Base-by-base conservation (phyloP, 352 stramenopile species). In the Globisporangium parvum region DNA sequence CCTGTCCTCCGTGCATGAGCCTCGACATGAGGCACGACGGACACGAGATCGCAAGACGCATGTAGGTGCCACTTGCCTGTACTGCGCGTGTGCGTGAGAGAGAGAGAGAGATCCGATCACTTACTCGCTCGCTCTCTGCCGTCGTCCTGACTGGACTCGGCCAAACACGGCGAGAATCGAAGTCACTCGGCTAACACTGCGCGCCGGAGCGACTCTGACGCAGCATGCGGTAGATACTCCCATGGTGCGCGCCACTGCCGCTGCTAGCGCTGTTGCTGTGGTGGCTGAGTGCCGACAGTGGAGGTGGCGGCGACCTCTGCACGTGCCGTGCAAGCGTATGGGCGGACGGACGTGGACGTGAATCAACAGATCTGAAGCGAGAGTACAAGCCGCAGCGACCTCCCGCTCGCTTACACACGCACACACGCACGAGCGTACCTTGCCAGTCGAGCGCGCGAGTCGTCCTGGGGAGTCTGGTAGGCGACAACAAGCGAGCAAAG, bases 201-300 rank as follows among this genome's bases (percentile, higher is more conserved):
- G 49, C 5, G 11, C 28, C 33, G 8, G 49, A 46, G 5, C 49
- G 49, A 3, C 40, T 20, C n/a, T 24, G 35, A 39, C 77, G 70
- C 45, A 92, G 74, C 51, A 87, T 73, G 33, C 70, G 77, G 53
- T 90, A 92, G 55, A 92, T 92, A 21, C 81, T 68, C 20, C 79
- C 81, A 52, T 90, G 81, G 21, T 84, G 77, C 10, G 60, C 41
- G 11, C 18, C n/a, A 18, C 41, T 14, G 15, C 60, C 39, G 71
- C 62, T 10, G 75, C 59, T 26, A 66, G 76, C 6, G 45, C 46
- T 47, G 56, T 44, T 60, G 18, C 23, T 24, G 23, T 51, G 37
- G 46, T 21, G 9, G 20, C 26, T 14, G 6, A 24, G 20, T 23
- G 41, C 10, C 20, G 41, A 14, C 2, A 23, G 4, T n/a, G 39